Conservation (phyloP, 2,329 filamentous ascomycete genomes). For the Fusarium incarnatum region DNA sequence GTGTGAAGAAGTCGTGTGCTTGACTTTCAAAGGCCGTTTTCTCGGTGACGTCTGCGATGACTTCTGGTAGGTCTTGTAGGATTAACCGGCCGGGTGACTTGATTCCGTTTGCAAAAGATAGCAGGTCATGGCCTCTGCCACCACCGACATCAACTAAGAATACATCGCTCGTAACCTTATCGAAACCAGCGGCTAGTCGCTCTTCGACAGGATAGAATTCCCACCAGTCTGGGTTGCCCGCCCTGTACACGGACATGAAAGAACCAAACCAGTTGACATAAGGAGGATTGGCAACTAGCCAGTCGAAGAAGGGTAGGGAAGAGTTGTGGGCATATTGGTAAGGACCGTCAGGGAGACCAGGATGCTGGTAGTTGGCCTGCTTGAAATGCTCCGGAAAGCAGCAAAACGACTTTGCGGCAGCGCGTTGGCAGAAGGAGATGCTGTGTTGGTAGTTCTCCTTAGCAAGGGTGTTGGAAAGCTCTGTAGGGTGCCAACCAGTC, state of each 20-base stretch:
- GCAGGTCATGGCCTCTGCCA: constrained; percentile 35
- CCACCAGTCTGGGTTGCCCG: constrained; percentile 23
- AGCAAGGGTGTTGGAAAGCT: constrained; percentile 20
- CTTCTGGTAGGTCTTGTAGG: constrained; percentile 39
- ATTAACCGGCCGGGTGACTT: constrained; percentile 13
- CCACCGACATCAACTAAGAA: constrained; percentile 38
- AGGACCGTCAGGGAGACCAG: constrained; percentile 6
- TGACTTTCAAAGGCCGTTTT: constrained; percentile 5
- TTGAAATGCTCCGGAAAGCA: constrained; percentile 24
- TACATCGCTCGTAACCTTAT: constrained; percentile 2
- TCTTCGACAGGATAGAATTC: constrained; percentile 21
- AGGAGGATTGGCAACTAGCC: constrained; percentile 14
- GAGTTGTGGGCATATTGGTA: constrained; percentile 28
- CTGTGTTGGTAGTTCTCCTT: constrained; percentile 25
- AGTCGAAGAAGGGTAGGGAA: constrained; percentile 19
- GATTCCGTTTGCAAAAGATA: constrained; percentile 20
- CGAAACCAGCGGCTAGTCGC: constrained; percentile 9
- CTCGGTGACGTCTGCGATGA: constrained; percentile 16
- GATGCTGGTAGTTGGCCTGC: constrained; percentile 16
- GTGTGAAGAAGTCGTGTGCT: constrained; percentile 34
- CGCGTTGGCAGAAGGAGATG: constrained; percentile 23
- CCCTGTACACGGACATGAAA: constrained; percentile 29
- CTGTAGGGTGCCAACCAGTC: constrained; percentile 23
- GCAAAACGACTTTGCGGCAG: constrained; percentile 14
- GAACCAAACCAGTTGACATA: constrained; percentile 27